Base-by-base conservation (phyloP, 2,329 filamentous ascomycete species). In the Cytospora paraplurivora region DNA sequence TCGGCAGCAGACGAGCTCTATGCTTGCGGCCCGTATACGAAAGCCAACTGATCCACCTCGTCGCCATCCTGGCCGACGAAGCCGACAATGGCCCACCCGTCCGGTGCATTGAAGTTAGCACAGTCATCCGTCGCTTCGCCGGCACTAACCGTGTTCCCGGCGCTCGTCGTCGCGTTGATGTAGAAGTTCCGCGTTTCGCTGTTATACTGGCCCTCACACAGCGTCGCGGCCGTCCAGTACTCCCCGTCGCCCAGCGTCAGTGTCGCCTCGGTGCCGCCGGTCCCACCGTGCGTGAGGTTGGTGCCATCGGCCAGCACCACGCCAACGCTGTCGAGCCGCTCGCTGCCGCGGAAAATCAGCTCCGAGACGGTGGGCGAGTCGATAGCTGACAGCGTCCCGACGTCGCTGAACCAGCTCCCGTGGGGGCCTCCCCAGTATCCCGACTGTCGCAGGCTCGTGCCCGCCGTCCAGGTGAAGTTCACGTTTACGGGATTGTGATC, bases 401-500 rank as follows among this genome's bases (percentile, higher is more conserved):
- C 72, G 67, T 87, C 85, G 69, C 78, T 85, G 74, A 84, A 87
- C 81, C 81, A 87, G 35, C 67, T 71, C 38, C 82, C 82, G 68
- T 79, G 75, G 5, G 79, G 75, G 1, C 82, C 82, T 47, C 83
- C 83, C 67, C 73, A 79, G 69, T 77, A 78, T 62, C 72, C 72
- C 8, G 79, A 81, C 71, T 82, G 77, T 53, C 76, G 76, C 49
- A 82, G 74, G 0, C 69, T 68, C 12, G 69, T 66, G 21, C 75
- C 73, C 10, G 75, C 68, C 17, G 74, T 65, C 79, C 80, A 81
- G 68, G 77, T 75, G 70, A 87, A 81, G 69, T 82, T 76, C n/a
- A 84, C 81, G n/a, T 78, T 75, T 62, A 90, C 76, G 1, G 86
- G 86, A 72, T 89, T 88, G 71, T 90, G 87, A 71, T 90, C 87